phyloP scores from a whole-genome alignment of 495 filamentous ascomycete genomes.

The Saxispiralis lemnorum region DNA sequence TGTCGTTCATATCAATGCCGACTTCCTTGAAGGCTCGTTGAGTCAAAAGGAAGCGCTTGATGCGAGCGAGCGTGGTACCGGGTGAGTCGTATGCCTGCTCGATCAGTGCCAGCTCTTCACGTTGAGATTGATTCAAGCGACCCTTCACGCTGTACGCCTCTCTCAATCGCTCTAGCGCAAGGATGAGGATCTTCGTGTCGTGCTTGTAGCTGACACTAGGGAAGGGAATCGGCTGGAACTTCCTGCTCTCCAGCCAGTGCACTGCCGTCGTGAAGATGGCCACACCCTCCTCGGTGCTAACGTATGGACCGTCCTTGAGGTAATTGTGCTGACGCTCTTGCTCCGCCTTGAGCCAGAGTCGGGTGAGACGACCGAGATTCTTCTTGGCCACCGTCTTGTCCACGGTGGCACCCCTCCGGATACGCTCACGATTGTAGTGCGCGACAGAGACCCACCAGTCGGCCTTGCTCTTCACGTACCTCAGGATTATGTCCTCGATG shows the following conservation, averaged over 20 bases:
- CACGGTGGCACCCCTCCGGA: constrained; percentile 85
- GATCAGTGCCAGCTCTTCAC: constrained; percentile 91
- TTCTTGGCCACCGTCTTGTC: constrained; percentile 99
- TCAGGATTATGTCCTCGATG: constrained; percentile 94
- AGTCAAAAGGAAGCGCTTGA: constrained; percentile 94
- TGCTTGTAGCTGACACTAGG: constrained; percentile 99
- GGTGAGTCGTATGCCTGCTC: constrained; percentile 98
- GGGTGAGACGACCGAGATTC: constrained; percentile 86
- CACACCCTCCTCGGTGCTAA: constrained; percentile 94
- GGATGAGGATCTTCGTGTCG: constrained; percentile 95
- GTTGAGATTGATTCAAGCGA: constrained; percentile 88
- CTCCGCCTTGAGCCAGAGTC: constrained; percentile 95
- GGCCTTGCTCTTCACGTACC: constrained; percentile 96
- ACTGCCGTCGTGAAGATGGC: constrained; percentile 98
- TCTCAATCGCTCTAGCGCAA: constrained; percentile 81
- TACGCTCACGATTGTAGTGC: constrained; percentile 95
- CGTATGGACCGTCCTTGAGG: constrained; percentile 97
- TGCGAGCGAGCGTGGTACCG: constrained; percentile 84
- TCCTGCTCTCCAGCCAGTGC: constrained; percentile 95
- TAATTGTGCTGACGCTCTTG: constrained; percentile 99
- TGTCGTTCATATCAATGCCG: constrained; percentile 99
- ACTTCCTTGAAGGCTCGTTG: constrained; percentile 98
- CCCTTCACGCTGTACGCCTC: constrained; percentile 98
- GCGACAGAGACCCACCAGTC: constrained; percentile 99
- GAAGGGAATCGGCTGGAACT: constrained; percentile 97